Conservation (phyloP, 345 rosid species). For the Eutrema japonicum region DNA sequence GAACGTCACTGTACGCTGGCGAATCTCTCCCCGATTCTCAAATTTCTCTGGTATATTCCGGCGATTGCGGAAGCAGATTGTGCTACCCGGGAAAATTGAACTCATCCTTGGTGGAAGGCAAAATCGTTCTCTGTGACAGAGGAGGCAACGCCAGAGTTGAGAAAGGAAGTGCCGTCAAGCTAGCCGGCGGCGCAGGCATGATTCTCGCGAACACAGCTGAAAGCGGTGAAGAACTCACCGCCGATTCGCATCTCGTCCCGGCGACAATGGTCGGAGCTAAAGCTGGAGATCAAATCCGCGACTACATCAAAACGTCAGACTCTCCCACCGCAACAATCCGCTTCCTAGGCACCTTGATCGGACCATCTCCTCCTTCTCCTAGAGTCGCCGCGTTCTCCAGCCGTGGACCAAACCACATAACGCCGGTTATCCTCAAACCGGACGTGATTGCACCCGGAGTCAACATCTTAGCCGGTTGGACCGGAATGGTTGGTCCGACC, state of each 20-base stretch:
- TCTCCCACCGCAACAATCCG: constrained; percentile 62
- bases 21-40: constrained; percentile 48
- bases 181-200: constrained; percentile 75
- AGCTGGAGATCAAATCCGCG: constrained; percentile 53
- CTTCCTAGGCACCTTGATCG: constrained; percentile 57
- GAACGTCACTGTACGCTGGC: constrained; percentile 79
- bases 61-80: constrained; percentile 63
- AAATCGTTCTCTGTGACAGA: constrained; percentile 66
- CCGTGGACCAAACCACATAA: constrained; percentile 70
- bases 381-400: constrained; percentile 75
- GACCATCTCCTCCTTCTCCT: constrained; percentile 65
- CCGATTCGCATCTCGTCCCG: constrained; percentile 73
- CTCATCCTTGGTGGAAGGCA: constrained; percentile 54
- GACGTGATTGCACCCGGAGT: constrained; percentile 90
- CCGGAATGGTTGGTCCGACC: constrained; percentile 62
- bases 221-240: constrained; percentile 72
- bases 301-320: constrained; percentile 47
- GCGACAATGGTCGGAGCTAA: constrained; percentile 66
- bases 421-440: constrained; percentile 71
- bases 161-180: constrained; percentile 71
- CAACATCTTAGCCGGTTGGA: constrained; percentile 88
- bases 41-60: constrained; percentile 63
- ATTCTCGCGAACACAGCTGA: constrained; percentile 62
- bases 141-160: constrained; percentile 71
- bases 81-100: constrained; percentile 52